Evolutionary conservation across 1,284 basidiomycete species (phyloP).

Genomic region (Hemileia vastatrix): DNA sequence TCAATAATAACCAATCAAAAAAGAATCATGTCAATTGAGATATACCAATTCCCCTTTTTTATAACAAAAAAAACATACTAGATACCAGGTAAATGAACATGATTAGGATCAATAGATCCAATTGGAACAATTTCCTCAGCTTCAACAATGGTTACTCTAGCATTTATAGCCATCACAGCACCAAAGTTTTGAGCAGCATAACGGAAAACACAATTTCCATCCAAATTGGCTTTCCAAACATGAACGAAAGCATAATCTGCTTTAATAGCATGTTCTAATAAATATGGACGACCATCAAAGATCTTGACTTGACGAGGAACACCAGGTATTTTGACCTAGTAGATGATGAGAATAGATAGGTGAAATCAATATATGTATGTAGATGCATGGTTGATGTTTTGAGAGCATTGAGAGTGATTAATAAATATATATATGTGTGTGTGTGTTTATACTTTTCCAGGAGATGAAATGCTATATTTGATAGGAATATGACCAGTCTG

Average conservation of each 20-base stretch:
- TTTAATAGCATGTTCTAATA: slow-evolving; percentile 75
- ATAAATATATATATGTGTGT: too few relatives aligned
- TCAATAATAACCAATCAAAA: slow-evolving; percentile 19
- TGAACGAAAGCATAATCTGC: slow-evolving; percentile 67
- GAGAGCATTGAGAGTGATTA: too few relatives aligned
- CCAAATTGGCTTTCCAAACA: slow-evolving; percentile 90
- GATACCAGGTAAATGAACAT: slow-evolving; percentile 52
- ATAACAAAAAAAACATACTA: too few relatives aligned
- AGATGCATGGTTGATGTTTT: too few relatives aligned
- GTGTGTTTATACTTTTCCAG: slow-evolving; percentile 22
- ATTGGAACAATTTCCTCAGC: slow-evolving; percentile 85
- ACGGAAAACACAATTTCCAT: slow-evolving; percentile 47
- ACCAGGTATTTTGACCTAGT: slow-evolving; percentile 23
- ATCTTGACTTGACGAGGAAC: slow-evolving; percentile 61
- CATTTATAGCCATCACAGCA: slow-evolving; percentile 75
- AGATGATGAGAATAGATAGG: too few relatives aligned
- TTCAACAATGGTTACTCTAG: slow-evolving; percentile 83
- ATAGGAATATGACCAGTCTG: slow-evolving; percentile 46
- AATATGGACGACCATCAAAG: slow-evolving; percentile 70
- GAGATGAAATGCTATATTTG: slow-evolving; percentile 36
- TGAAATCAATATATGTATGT: too few relatives aligned
- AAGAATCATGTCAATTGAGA: too few relatives aligned
- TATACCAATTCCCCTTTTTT: too few relatives aligned
- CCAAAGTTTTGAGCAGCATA: slow-evolving; percentile 85
- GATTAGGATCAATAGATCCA: slow-evolving; percentile 70